phyloP scores from a whole-genome alignment of 23 red algal species.

The Gracilaria caudata region DNA sequence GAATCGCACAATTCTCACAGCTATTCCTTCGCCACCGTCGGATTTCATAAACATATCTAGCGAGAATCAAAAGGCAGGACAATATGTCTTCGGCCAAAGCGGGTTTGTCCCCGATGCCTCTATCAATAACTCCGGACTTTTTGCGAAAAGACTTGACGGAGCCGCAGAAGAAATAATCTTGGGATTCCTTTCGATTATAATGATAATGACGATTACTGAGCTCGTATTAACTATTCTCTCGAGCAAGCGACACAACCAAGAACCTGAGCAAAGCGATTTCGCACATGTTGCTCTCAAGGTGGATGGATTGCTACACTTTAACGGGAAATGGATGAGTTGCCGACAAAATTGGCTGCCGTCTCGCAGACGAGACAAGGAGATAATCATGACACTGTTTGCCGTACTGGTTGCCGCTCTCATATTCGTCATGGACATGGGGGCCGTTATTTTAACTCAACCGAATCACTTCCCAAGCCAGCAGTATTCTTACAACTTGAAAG shows the following conservation, averaged over 20 bases:
- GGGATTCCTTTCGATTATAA: slow-evolving; percentile 41
- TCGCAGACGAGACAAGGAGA: neutral
- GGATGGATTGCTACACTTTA: slow-evolving; percentile 15
- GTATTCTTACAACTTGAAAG: slow-evolving; percentile 29
- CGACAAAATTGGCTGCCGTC: neutral
- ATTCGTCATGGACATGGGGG: slow-evolving; percentile 25
- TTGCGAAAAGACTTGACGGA: neutral
- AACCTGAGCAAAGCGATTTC: neutral
- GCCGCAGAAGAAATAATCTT: slow-evolving; percentile 30
- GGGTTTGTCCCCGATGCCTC: neutral
- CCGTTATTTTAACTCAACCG: slow-evolving; percentile 41
- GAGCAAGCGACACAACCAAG: neutral
- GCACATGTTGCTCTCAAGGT: neutral
- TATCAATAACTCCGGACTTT: neutral
- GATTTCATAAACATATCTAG: neutral
- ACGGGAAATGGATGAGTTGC: neutral
- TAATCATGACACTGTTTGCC: neutral
- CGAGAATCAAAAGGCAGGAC: neutral
- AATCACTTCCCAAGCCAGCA: neutral
- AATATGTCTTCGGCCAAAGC: slow-evolving; percentile 10
- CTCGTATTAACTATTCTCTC: slow-evolving; percentile 37
- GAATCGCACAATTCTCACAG: slow-evolving; percentile 22
- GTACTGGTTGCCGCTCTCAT: neutral
- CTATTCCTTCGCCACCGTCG: neutral
- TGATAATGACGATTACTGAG: slow-evolving; percentile 38